These are phyloP conservation scores for Termitomyces sp. DNA, from an alignment of 768 basidiomycete species.

Conservation along the genomic window DNA sequence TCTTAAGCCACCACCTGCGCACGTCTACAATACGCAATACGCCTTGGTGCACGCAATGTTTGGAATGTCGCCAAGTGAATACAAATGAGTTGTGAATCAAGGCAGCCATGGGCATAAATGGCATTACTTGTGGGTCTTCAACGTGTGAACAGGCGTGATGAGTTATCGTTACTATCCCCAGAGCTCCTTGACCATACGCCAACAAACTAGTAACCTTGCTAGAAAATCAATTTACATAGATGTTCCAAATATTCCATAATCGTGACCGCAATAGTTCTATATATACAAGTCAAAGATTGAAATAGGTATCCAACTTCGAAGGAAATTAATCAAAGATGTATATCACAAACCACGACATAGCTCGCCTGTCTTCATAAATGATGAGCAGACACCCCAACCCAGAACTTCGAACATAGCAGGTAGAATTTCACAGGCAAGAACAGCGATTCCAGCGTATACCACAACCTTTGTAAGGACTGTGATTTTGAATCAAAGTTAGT, in stretches of 20 bases:
- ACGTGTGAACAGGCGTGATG: too few relatives aligned
- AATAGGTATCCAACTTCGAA: not conserved
- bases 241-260: not conserved
- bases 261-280: not conserved
- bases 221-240: too few relatives aligned
- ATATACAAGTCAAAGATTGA: not conserved
- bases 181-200: too few relatives aligned
- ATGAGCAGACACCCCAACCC: constrained; percentile 58
- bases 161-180: too few relatives aligned
- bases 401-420: constrained; percentile 65
- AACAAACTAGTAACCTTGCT: too few relatives aligned
- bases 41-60: too few relatives aligned
- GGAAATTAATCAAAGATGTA: not conserved
- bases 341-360: not conserved
- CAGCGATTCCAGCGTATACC: constrained; percentile 83
- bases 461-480: constrained; percentile 85
- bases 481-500: not conserved
- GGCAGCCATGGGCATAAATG: too few relatives aligned
- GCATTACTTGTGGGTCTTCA: too few relatives aligned
- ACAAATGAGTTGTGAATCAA: too few relatives aligned
- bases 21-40: too few relatives aligned
- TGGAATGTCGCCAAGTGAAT: too few relatives aligned
- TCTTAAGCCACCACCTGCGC: too few relatives aligned
- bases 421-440: constrained; percentile 54
- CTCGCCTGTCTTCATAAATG: constrained; percentile 4